Conservation (phyloP, 2,329 filamentous ascomycete genomes). For the Fusarium kyushuense region DNA sequence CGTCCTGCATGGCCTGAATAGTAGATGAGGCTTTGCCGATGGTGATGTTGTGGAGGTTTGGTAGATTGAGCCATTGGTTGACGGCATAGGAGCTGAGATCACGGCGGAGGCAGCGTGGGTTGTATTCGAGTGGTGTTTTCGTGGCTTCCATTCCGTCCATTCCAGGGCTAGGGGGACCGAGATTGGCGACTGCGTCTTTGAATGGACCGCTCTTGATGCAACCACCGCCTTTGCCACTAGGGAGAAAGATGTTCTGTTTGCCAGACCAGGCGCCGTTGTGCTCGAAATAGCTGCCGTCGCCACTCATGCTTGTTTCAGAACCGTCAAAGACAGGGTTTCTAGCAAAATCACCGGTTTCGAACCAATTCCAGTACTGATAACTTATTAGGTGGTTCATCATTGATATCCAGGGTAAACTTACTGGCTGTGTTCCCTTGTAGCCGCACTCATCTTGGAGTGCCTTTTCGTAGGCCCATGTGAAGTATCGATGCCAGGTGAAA, state of each 20-base stretch:
- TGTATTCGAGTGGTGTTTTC: neutral
- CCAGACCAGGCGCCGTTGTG: constrained; percentile 8
- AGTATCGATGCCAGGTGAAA: constrained; percentile 24
- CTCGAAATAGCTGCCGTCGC: constrained; percentile 10
- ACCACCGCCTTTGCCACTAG: neutral
- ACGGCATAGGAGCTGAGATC: neutral
- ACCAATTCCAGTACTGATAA: constrained; percentile 20
- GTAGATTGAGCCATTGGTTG: neutral
- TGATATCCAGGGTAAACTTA: rapidly evolving
- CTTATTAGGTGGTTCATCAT: rapidly evolving
- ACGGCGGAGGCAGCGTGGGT: constrained; percentile 5
- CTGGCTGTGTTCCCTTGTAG: constrained; percentile 17
- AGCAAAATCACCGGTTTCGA: constrained; percentile 3
- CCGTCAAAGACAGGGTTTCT: constrained; percentile 9
- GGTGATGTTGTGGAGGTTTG: neutral
- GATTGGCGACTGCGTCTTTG: neutral
- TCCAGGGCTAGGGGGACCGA: constrained; percentile 4
- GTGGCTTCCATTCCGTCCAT: constrained; percentile 20
- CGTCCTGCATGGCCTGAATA: constrained; percentile 14
- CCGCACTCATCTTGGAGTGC: constrained; percentile 16
- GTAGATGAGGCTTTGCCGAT: neutral
- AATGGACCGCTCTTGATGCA: constrained; percentile 2
- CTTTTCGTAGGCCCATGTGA: constrained; percentile 12
- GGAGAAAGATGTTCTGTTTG: neutral
- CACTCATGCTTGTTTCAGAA: constrained; percentile 16